Conservation (phyloP, 108 stramenopile species). For the Cyclotella choctawhatcheeana region DNA sequence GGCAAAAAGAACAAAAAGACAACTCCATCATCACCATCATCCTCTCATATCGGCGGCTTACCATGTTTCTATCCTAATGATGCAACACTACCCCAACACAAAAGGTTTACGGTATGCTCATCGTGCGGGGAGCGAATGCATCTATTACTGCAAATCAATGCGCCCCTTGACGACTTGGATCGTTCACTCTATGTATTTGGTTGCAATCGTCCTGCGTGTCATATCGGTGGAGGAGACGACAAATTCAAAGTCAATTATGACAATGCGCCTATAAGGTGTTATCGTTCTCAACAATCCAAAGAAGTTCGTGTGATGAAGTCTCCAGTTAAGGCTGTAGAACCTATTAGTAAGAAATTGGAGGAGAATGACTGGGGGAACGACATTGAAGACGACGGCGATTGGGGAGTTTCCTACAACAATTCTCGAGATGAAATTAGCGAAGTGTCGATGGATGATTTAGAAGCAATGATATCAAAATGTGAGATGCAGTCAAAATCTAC, state of each 20-base stretch:
- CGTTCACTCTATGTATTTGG: slow-evolving; percentile 55
- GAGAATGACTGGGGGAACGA: slow-evolving; percentile 23
- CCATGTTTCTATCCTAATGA: slow-evolving; percentile 38
- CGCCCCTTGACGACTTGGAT: slow-evolving; percentile 48
- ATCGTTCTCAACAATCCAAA: slow-evolving; percentile 36
- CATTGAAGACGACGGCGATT: slow-evolving; percentile 50
- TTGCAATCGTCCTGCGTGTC: slow-evolving; percentile 62
- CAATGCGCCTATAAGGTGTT: slow-evolving; percentile 53
- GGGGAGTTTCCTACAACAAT: slow-evolving; percentile 9
- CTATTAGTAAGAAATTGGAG: slow-evolving; percentile 5
- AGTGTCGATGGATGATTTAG: slow-evolving; percentile 60
- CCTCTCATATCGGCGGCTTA: slow-evolving; percentile 61
- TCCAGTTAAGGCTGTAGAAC: slow-evolving; percentile 29
- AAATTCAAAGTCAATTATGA: slow-evolving; percentile 48
- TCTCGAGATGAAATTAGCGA: neutral
- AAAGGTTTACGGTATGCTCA: slow-evolving; percentile 41
- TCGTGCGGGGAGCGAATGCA: slow-evolving; percentile 57
- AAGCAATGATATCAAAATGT: slow-evolving; percentile 58
- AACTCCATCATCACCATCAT: slow-evolving; percentile 13
- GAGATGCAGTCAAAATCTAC: slow-evolving; percentile 38
- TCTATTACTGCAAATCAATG: slow-evolving; percentile 62
- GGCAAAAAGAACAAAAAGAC: slow-evolving; percentile 26
- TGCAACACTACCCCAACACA: neutral
- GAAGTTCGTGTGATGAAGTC: neutral
- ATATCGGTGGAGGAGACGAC: slow-evolving; percentile 5